phyloP scores from a whole-genome alignment of 352 stramenopile genomes.

The Phytophthora macrochlamydospora region DNA sequence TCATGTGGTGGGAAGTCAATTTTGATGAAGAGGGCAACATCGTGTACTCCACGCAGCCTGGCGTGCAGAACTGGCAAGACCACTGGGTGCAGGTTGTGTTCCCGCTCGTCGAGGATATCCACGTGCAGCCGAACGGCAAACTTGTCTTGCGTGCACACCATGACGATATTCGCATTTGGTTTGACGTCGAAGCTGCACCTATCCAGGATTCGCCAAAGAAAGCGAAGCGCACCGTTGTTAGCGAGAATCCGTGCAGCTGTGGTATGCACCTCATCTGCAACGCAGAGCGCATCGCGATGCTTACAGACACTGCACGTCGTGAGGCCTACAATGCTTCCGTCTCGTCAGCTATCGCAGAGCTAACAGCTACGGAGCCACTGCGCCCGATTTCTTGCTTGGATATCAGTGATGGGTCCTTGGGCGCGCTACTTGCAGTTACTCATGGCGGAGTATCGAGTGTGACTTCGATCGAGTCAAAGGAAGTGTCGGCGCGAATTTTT shows the following conservation, averaged over 20 bases:
- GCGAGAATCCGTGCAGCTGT: constrained; percentile 71
- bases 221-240: constrained; percentile 25
- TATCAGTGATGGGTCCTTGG: constrained; percentile 76
- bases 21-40: constrained; percentile 57
- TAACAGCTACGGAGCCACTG: constrained; percentile 15
- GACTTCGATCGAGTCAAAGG: constrained; percentile 82
- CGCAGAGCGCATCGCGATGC: constrained; percentile 78
- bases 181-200: constrained; percentile 50
- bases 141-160: constrained; percentile 64
- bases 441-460: constrained; percentile 51
- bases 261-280: constrained; percentile 84
- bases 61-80: constrained; percentile 81
- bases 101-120: constrained; percentile 45
- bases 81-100: constrained; percentile 87
- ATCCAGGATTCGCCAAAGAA: constrained; percentile 37
- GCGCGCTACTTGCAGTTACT: constrained; percentile 60
- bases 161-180: constrained; percentile 83
- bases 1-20: constrained; percentile 85
- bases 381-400: constrained; percentile 63
- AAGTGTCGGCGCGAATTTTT: constrained; percentile 80
- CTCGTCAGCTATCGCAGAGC: constrained; percentile 15
- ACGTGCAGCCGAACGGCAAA: constrained; percentile 23
- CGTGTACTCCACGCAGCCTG: constrained; percentile 71
- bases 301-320: constrained; percentile 52
- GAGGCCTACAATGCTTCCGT: constrained; percentile 48